phyloP scores from a whole-genome alignment of 169 alveolate species.

The Plasmodium adleri region DNA sequence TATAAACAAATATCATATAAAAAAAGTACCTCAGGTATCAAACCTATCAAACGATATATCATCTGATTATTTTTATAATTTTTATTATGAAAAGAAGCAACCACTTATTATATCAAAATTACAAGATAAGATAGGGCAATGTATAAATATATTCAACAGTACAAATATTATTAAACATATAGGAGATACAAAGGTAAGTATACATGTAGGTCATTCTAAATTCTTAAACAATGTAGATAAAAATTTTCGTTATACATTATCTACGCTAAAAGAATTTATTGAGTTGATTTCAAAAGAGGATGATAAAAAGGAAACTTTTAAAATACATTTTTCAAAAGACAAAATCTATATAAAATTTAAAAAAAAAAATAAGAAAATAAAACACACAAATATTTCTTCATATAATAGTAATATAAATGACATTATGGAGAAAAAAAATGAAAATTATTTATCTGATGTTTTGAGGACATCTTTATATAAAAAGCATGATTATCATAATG shows the following conservation, averaged over 20 bases:
- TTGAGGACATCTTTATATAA: too few species aligned
- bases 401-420: neutral
- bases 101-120: slow-evolving; percentile 58
- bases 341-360: slow-evolving; percentile 9
- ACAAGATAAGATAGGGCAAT: slow-evolving; percentile 62
- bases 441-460: neutral
- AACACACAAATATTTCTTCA: neutral
- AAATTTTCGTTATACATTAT: slow-evolving; percentile 49
- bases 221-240: slow-evolving; percentile 59
- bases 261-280: slow-evolving; percentile 51
- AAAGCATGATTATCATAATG: neutral
- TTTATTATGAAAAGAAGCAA: slow-evolving; percentile 45
- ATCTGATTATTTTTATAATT: slow-evolving; percentile 21
- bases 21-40: slow-evolving; percentile 40
- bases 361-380: neutral
- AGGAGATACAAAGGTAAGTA: slow-evolving; percentile 67
- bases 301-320: slow-evolving; percentile 46
- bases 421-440: neutral
- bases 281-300: slow-evolving; percentile 48
- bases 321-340: slow-evolving; percentile 21
- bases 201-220: slow-evolving; percentile 63
- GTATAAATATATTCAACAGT: slow-evolving; percentile 28
- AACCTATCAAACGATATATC: neutral
- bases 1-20: slow-evolving; percentile 62
- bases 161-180: slow-evolving; percentile 49